phyloP scores from a whole-genome alignment of 2,329 filamentous ascomycete species.

The Monilinia aucupariae region DNA sequence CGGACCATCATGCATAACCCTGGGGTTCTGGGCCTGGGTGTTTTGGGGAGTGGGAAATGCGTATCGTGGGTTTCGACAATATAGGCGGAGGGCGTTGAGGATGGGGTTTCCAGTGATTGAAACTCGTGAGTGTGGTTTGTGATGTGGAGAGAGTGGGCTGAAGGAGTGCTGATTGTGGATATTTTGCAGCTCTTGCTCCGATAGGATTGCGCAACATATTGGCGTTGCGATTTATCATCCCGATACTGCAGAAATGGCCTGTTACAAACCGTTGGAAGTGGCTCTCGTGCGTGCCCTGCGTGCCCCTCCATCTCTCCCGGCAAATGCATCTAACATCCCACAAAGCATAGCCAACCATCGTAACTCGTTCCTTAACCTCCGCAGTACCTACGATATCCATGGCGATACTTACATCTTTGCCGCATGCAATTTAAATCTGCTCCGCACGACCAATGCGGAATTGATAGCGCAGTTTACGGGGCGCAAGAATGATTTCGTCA shows the following conservation, averaged over 20 bases:
- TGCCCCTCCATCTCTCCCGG: neutral
- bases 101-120: conserved; percentile 4
- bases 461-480: conserved; percentile 29
- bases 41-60: neutral
- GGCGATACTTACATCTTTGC: conserved; percentile 32
- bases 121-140: neutral
- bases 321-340: conserved; percentile 7
- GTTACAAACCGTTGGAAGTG: conserved; percentile 22
- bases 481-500: conserved; percentile 32
- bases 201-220: conserved; percentile 19
- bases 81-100: neutral
- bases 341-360: conserved; percentile 22
- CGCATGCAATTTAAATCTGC: conserved; percentile 21
- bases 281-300: conserved; percentile 15
- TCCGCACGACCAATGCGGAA: conserved; percentile 31
- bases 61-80: neutral
- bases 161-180: neutral
- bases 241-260: conserved; percentile 18
- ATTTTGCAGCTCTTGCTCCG: conserved; percentile 1
- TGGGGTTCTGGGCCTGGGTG: neutral
- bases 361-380: conserved; percentile 20
- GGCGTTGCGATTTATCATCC: conserved; percentile 15
- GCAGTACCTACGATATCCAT: conserved; percentile 17
- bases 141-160: neutral
- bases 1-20: neutral